Conservation (phyloP, 116 monocot species). For the Dioscorea cayenensis region DNA sequence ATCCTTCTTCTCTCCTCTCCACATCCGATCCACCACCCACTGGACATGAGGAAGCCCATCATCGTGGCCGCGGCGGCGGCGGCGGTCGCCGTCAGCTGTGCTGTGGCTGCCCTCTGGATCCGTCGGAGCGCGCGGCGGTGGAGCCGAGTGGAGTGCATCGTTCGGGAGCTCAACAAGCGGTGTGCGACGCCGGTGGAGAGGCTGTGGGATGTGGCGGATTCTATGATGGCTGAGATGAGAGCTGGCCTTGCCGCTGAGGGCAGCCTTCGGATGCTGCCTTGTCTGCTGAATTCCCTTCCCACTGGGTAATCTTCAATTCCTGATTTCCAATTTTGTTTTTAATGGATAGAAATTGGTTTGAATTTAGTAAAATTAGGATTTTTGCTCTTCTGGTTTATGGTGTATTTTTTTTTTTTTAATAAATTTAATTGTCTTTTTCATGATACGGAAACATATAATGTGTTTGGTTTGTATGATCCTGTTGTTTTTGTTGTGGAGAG, state of each 20-base stretch:
- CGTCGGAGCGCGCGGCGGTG: constrained; percentile 5
- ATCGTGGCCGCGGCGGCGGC: background rate
- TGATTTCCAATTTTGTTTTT: background rate
- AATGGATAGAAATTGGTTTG: background rate
- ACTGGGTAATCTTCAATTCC: constrained; percentile 7
- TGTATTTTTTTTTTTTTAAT: too few relatives aligned
- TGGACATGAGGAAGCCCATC: constrained; percentile 5
- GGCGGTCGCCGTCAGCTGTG: constrained; percentile 2
- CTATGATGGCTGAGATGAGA: constrained; percentile 12
- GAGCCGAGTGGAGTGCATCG: constrained; percentile 6
- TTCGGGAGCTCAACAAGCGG: background rate
- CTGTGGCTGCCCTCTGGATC: constrained; percentile 4
- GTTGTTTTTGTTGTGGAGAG: too few relatives aligned
- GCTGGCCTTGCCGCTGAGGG: constrained; percentile 1
- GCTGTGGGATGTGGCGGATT: constrained; percentile 17
- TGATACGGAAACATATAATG: too few relatives aligned
- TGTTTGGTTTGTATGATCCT: too few relatives aligned
- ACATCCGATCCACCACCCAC: background rate
- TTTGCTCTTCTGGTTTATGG: too few relatives aligned
- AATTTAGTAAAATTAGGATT: too few relatives aligned
- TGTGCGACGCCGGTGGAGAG: constrained; percentile 5
- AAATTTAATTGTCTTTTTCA: too few relatives aligned
- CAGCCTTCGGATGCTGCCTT: constrained; percentile 10
- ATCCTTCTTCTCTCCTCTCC: background rate
- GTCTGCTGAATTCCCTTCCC: constrained; percentile 3